A percentile compares a stretch with the other conserved stretches of the same genome.
Evolutionary conservation across 345 rosid species (phyloP).

Genomic region (Dimocarpus longan): DNA sequence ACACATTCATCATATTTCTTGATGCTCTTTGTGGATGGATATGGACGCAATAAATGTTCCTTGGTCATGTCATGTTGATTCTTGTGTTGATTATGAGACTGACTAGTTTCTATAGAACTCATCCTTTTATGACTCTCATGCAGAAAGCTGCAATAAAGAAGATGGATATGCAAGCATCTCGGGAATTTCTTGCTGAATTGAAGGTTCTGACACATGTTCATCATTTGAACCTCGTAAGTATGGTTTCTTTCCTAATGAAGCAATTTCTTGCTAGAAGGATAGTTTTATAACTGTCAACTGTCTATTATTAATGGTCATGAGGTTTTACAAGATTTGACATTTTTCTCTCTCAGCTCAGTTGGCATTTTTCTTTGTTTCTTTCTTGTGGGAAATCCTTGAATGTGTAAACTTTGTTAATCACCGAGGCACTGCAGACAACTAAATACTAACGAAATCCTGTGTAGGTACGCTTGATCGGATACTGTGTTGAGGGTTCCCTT

Average conservation of each 20-base stretch:
- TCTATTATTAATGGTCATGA: not conserved
- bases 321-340: not conserved
- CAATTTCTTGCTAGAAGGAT: not conserved
- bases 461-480: conserved; percentile 91
- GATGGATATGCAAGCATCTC: conserved; percentile 97
- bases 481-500: conserved; percentile 92
- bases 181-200: conserved; percentile 89
- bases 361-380: not conserved
- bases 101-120: not conserved
- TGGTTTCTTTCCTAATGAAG: conserved; percentile 7
- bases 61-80: conserved; percentile 6
- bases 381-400: not conserved
- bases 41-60: not conserved
- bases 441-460: not conserved
- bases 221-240: conserved; percentile 88
- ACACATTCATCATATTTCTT: not conserved
- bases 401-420: not conserved
- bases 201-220: conserved; percentile 92
- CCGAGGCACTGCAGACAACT: not conserved
- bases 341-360: not conserved
- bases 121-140: conserved; percentile 17
- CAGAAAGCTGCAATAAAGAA: conserved; percentile 99
- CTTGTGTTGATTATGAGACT: conserved; percentile 1
- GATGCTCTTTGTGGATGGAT: not conserved
- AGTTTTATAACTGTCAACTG: not conserved